Conservation (phyloP, 2,329 filamentous ascomycete species). For the Escovopsis sp. region DNA sequence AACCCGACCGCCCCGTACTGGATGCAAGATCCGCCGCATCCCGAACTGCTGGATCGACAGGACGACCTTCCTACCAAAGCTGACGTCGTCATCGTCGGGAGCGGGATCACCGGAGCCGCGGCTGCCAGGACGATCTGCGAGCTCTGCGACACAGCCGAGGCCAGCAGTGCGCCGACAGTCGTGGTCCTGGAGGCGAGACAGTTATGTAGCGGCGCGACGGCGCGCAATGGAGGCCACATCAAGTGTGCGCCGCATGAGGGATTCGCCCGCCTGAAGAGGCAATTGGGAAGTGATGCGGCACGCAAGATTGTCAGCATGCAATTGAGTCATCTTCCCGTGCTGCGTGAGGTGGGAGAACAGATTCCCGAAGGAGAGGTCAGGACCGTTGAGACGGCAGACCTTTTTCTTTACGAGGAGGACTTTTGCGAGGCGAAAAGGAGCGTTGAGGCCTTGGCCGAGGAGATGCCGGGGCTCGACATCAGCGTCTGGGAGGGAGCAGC, state of each 20-base stretch:
- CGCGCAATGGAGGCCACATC: constrained; percentile 37
- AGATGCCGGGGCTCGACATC: constrained; percentile 25
- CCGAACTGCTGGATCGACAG: constrained; percentile 21
- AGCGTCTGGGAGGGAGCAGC: constrained; percentile 18
- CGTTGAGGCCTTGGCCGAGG: constrained; percentile 18
- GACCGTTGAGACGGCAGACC: constrained; percentile 30
- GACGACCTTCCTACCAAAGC: constrained; percentile 20
- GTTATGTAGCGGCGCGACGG: constrained; percentile 36
- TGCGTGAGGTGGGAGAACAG: constrained; percentile 22
- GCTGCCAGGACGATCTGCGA: constrained; percentile 13
- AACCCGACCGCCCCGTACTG: constrained; percentile 30
- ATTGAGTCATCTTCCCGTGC: constrained; percentile 22
- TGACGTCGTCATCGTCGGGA: constrained; percentile 38
- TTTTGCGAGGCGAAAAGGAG: constrained; percentile 17
- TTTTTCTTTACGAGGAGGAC: constrained; percentile 23
- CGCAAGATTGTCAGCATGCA: constrained; percentile 27
- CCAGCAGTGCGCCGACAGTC: constrained; percentile 10
- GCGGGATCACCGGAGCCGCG: constrained; percentile 34
- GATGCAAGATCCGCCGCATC: constrained; percentile 27
- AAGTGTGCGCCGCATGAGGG: constrained; percentile 28
- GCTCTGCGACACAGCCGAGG: background rate
- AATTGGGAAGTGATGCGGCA: constrained; percentile 21
- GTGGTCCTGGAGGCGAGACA: constrained; percentile 35
- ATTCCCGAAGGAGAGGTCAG: constrained; percentile 25
- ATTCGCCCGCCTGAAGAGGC: constrained; percentile 18